phyloP scores from a whole-genome alignment of 2,329 filamentous ascomycete genomes.

The Penicillium sp. region DNA sequence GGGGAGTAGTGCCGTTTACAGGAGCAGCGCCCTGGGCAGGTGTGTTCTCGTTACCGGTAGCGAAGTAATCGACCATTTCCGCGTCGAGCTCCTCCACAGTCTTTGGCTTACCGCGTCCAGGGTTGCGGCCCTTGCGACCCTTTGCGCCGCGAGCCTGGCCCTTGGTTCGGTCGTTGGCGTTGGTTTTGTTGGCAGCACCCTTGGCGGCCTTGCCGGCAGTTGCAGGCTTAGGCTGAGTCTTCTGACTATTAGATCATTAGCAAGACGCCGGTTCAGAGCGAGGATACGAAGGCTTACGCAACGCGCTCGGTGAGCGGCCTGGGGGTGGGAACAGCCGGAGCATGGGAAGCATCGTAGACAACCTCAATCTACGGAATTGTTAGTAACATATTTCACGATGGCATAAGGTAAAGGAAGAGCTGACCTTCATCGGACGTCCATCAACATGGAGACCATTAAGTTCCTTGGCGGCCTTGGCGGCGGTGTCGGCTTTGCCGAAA shows the following conservation, averaged over 20 bases:
- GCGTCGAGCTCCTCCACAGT: slow-evolving; percentile 93
- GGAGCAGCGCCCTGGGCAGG: slow-evolving; percentile 52
- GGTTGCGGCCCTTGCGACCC: slow-evolving; percentile 57
- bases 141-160: background rate
- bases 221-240: slow-evolving; percentile 80
- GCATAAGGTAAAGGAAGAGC: slow-evolving; percentile 26
- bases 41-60: slow-evolving; percentile 47
- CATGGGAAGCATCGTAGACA: slow-evolving; percentile 76
- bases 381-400: slow-evolving; percentile 14
- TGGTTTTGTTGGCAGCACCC: slow-evolving; percentile 1
- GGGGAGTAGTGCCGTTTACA: slow-evolving; percentile 51
- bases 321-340: slow-evolving; percentile 69
- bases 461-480: slow-evolving; percentile 79
- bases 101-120: slow-evolving; percentile 76
- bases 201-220: slow-evolving; percentile 70
- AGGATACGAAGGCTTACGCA: slow-evolving; percentile 55
- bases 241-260: slow-evolving; percentile 54
- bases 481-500: slow-evolving; percentile 80
- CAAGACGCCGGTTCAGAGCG: background rate
- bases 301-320: slow-evolving; percentile 83
- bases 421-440: slow-evolving; percentile 85
- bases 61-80: slow-evolving; percentile 96
- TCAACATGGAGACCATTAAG: slow-evolving; percentile 92
- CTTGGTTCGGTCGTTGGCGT: slow-evolving; percentile 5
- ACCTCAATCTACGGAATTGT: slow-evolving; percentile 74